phyloP scores from a whole-genome alignment of 768 basidiomycete species.

The Strobilomyces dryophilus region DNA sequence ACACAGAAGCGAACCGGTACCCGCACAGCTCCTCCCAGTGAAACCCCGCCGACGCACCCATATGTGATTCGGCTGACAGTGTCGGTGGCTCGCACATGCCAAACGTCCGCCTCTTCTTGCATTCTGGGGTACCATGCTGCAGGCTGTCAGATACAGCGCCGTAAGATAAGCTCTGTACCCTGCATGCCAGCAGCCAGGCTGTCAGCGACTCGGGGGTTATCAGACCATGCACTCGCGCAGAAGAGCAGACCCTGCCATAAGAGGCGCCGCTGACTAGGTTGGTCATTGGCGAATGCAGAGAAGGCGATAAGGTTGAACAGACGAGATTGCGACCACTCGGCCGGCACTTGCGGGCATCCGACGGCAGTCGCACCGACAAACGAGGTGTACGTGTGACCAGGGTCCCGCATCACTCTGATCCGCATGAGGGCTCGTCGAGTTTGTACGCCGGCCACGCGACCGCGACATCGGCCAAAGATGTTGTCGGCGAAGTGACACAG shows the following conservation, averaged over 20 bases:
- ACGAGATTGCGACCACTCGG: neutral
- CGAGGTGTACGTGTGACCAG: neutral
- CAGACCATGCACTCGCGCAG: neutral
- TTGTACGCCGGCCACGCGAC: neutral
- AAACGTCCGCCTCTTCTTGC: neutral
- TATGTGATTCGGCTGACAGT: neutral
- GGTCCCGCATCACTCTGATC: neutral
- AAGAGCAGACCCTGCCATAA: neutral
- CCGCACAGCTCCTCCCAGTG: neutral
- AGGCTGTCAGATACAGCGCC: neutral
- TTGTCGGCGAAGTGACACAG: neutral
- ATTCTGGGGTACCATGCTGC: neutral
- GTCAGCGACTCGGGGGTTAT: neutral
- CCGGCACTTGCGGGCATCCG: neutral
- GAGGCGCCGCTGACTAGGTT: too few relatives aligned
- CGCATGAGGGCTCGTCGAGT: neutral
- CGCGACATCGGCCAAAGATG: neutral
- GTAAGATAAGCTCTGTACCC: neutral
- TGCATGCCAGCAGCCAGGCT: too few relatives aligned
- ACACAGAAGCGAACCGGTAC: neutral
- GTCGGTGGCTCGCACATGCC: neutral
- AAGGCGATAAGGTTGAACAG: neutral
- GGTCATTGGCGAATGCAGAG: neutral
- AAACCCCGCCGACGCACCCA: neutral
- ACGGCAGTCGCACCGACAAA: neutral